These are phyloP conservation scores for Serendipita sp. DNA, from an alignment of 1,284 basidiomycete genomes.

Conservation along the genomic window DNA sequence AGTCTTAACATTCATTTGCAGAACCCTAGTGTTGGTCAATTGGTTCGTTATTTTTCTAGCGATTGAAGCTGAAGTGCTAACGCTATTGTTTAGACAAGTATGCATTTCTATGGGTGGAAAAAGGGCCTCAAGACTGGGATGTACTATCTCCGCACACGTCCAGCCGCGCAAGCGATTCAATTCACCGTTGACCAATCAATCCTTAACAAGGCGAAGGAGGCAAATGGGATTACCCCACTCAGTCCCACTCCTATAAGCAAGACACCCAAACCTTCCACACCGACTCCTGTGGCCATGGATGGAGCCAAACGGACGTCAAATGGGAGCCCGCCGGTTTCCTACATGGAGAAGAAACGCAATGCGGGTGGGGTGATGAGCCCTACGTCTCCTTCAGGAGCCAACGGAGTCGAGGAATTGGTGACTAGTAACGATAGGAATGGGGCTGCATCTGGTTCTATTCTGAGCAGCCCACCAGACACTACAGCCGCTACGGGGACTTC, in stretches of 20 bases:
- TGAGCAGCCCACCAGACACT: conserved; percentile 7
- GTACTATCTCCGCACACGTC: conserved; percentile 90
- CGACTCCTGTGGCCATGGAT: background rate
- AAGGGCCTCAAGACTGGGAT: conserved; percentile 97
- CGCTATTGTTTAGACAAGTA: conserved; percentile 45
- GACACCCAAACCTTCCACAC: conserved; percentile 6
- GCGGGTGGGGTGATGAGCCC: conserved; percentile 5
- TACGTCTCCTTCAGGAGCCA: conserved; percentile 5
- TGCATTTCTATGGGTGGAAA: conserved; percentile 99
- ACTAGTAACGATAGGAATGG: background rate
- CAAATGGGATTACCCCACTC: conserved; percentile 7
- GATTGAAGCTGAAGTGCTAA: background rate
- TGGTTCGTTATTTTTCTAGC: conserved; percentile 25
- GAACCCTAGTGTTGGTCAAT: conserved; percentile 82
- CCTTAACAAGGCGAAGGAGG: conserved; percentile 56
- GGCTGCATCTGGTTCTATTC: background rate
- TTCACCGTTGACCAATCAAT: conserved; percentile 87
- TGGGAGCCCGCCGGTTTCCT: background rate
- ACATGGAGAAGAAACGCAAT: conserved; percentile 3
- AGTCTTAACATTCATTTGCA: conserved; percentile 88
- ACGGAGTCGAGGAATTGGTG: background rate
- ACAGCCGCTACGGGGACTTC: conserved; percentile 9
- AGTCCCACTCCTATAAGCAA: conserved; percentile 14
- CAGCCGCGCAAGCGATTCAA: conserved; percentile 92
- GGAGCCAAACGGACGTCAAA: background rate